Evolutionary conservation across 225 moss, liverwort and hornwort species (phyloP).

Genomic region (Physcomitrium patens): DNA sequence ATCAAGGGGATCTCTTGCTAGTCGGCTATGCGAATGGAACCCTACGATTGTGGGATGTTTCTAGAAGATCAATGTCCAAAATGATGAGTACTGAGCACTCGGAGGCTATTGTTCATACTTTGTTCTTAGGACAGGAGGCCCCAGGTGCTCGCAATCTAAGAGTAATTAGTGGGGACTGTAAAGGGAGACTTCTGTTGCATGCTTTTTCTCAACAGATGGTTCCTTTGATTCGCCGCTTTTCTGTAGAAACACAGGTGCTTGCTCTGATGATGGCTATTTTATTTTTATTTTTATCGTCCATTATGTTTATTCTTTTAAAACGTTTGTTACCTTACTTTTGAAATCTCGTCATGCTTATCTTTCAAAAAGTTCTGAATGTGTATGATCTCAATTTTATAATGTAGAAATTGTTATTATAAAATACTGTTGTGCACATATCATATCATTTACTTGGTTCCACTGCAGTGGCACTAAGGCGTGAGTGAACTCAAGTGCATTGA

Average conservation of each 20-base stretch:
- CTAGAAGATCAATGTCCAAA: constrained; percentile 72
- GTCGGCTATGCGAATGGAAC: constrained; percentile 92
- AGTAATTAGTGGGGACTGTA: constrained; percentile 87
- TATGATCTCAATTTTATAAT: no score
- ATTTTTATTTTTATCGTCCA: constrained; percentile 12
- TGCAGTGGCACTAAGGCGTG: constrained; percentile 17
- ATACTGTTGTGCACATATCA: constrained; percentile 12
- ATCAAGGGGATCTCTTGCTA: constrained; percentile 92
- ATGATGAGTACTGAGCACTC: constrained; percentile 77
- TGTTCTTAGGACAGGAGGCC: constrained; percentile 91
- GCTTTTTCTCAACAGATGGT: constrained; percentile 72
- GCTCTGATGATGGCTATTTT: constrained; percentile 20
- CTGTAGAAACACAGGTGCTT: constrained; percentile 65
- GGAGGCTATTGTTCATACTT: constrained; percentile 81
- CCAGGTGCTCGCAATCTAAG: constrained; percentile 77
- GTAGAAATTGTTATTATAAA: constrained; percentile 1
- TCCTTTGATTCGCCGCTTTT: constrained; percentile 83
- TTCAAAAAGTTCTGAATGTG: constrained; percentile 13
- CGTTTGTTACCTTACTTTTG: background rate
- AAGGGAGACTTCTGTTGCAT: constrained; percentile 85
- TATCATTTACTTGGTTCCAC: constrained; percentile 3
- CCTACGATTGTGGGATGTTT: constrained; percentile 89
- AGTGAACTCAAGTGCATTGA: constrained; percentile 21
- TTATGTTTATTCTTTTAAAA: background rate
- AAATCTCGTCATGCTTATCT: constrained; percentile 13